Evolutionary conservation across 139 green algal species (phyloP), one percentile per base, ranked within the genome.

Genomic region (Coccomyxa sp.): DNA sequence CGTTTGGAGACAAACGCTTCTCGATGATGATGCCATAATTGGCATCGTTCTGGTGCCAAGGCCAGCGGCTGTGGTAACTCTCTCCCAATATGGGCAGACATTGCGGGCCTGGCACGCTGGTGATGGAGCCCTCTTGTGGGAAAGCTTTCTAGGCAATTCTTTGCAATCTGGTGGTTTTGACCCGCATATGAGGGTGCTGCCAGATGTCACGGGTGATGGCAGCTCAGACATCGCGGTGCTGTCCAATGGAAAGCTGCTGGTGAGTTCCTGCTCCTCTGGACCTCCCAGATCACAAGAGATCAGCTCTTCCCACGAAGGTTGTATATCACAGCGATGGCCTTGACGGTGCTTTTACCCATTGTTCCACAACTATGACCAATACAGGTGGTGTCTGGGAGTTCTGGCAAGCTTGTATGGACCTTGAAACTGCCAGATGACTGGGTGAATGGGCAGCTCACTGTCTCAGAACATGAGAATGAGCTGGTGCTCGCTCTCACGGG

Each of bases 1-100:
- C 10, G 58, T 85, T 10, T 97, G 93, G 93, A 89, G 94, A 57
- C 85, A 88, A 60, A 31, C 84, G 27, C 25, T 87, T 60, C 58
- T 30, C 13, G 27, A 83, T 17, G 68, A 74, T 31, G 83, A 85
- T 58, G 80, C 23, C 18, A 15, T 85, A 0, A 59, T 82, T 51
- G 68, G 10, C 58, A 31, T 85, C 27, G 51, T 83, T 28, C 51
- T 89, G n/a, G 45, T 90, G 51, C 75, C 83, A 13, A 85, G 82
- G 14, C 82, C 87, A 14, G 21, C 80, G 13, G 31, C 57, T 38
- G 67, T 94, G 18, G 18, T 91, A 17, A 81, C 84, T 7, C 79
- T 88, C 31, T 89, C 87, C 12, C 79, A 77, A 0, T 67, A 76
- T 3, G 87, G 87, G 23, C 68, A 78, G 13, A 75, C 85, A 16